Percentiles rank a stretch among this genome's conserved stretches.
Conservation (phyloP, 2,329 filamentous ascomycete genomes). For the Sarocladium strictum region DNA sequence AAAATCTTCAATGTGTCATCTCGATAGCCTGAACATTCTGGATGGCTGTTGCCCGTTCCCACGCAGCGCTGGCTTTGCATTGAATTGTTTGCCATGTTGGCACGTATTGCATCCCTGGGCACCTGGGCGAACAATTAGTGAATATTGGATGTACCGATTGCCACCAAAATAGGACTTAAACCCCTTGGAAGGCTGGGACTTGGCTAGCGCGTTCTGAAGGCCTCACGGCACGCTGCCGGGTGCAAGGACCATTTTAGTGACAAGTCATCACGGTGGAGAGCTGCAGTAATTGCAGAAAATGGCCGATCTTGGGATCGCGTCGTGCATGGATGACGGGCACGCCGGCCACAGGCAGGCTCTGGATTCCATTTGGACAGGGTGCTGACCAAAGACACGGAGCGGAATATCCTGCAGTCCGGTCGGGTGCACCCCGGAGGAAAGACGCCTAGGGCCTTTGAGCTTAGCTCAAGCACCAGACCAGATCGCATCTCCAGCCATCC, state of each 20-base stretch:
- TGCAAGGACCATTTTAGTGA: neutral
- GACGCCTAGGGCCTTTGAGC: neutral
- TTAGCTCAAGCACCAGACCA: neutral
- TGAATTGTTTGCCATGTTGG: too few species aligned
- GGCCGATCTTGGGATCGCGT: slow-evolving; percentile 2
- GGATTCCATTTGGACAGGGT: too few species aligned
- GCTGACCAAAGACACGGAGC: neutral
- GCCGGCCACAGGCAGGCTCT: neutral
- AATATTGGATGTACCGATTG: too few species aligned
- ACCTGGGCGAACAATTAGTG: too few species aligned
- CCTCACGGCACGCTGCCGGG: neutral
- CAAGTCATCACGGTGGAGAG: neutral
- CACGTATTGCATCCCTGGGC: too few species aligned
- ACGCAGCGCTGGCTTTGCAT: too few species aligned
- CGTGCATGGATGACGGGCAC: neutral
- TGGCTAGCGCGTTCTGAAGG: neutral
- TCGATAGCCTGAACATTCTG: too few species aligned
- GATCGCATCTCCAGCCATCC: neutral
- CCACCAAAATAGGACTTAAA: too few species aligned
- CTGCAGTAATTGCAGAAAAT: slow-evolving; percentile 9
- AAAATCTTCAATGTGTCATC: too few species aligned
- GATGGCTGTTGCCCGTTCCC: too few species aligned
- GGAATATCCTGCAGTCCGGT: neutral
- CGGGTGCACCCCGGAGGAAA: slow-evolving; percentile 4
- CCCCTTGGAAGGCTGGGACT: neutral